Evolutionary conservation across 2,329 filamentous ascomycete species (phyloP).

Genomic region (Cyphellophora europaea): DNA sequence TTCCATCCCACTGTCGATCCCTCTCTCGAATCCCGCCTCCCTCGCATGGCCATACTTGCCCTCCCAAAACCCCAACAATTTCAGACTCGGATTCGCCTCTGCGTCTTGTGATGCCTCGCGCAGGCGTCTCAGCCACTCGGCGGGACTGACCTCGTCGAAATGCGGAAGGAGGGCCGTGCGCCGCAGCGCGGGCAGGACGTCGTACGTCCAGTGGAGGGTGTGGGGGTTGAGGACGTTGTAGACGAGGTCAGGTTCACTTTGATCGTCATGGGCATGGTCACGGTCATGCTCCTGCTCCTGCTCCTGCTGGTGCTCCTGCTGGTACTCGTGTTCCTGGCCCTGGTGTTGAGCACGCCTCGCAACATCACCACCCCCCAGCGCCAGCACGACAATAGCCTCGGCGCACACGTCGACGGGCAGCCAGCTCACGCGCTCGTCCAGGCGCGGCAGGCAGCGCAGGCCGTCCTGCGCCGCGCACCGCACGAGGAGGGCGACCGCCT

Average conservation of each 20-base stretch:
- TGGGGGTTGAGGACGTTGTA: slow-evolving; percentile 43
- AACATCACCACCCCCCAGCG: slow-evolving; percentile 4
- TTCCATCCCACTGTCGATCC: background rate
- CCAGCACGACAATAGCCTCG: slow-evolving; percentile 22
- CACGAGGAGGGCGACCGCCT: slow-evolving; percentile 44
- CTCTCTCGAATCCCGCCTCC: background rate
- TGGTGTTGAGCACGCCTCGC: background rate
- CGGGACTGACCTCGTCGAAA: slow-evolving; percentile 27
- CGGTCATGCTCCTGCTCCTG: too few species aligned
- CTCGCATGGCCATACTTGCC: slow-evolving; percentile 15
- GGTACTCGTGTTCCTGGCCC: too few species aligned
- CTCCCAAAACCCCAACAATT: slow-evolving; percentile 42
- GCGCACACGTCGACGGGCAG: slow-evolving; percentile 34
- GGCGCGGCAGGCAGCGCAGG: slow-evolving; percentile 33
- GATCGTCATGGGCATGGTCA: too few species aligned
- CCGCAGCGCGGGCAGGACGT: slow-evolving; percentile 38
- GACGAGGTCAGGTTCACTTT: slow-evolving; percentile 29
- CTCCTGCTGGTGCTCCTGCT: too few species aligned
- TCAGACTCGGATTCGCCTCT: slow-evolving; percentile 34
- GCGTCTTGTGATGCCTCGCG: slow-evolving; percentile 20
- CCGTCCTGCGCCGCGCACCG: slow-evolving; percentile 17
- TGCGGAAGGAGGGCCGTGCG: slow-evolving; percentile 14
- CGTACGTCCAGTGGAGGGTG: slow-evolving; percentile 32
- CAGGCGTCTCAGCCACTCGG: slow-evolving; percentile 33
- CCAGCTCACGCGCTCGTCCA: slow-evolving; percentile 35